A percentile compares a stretch with the other conserved stretches of the same genome.
Conservation (phyloP, 2,329 filamentous ascomycete species). For the Leptographium lundbergii region DNA sequence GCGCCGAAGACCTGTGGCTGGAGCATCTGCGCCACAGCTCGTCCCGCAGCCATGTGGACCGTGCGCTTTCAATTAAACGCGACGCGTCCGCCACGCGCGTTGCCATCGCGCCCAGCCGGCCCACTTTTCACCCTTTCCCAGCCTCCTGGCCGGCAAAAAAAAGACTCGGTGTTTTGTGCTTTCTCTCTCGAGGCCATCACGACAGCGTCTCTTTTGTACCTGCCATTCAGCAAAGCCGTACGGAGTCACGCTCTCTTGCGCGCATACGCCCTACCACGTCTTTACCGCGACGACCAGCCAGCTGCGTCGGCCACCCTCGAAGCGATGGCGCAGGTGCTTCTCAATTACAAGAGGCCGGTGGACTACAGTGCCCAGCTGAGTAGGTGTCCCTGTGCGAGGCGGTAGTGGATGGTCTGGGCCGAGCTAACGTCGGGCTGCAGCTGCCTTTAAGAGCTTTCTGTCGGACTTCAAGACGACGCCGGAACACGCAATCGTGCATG, state of each 20-base stretch:
- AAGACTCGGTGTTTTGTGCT: neutral
- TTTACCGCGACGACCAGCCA: neutral
- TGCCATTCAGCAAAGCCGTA: too few species aligned
- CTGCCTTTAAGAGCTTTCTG: slow-evolving; percentile 78
- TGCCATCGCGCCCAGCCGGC: slow-evolving; percentile 7
- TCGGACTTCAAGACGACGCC: slow-evolving; percentile 73
- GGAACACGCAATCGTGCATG: slow-evolving; percentile 61
- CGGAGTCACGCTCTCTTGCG: neutral
- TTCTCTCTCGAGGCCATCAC: neutral
- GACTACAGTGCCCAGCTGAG: slow-evolving; percentile 81
- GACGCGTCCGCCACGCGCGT: slow-evolving; percentile 4
- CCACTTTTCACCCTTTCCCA: slow-evolving; percentile 9
- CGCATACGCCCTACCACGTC: neutral
- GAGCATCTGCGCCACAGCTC: neutral
- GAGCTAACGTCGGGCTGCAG: slow-evolving; percentile 26
- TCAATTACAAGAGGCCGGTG: slow-evolving; percentile 64
- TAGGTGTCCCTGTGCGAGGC: slow-evolving; percentile 29
- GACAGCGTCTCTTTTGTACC: too few species aligned
- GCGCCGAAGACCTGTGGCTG: neutral
- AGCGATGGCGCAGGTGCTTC: slow-evolving; percentile 60
- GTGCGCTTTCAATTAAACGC: slow-evolving; percentile 13
- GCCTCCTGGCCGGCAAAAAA: slow-evolving; percentile 5
- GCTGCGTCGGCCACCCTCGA: slow-evolving; percentile 1
- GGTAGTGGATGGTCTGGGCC: neutral
- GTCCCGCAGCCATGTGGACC: neutral